Evolutionary conservation across 495 filamentous ascomycete genomes (phyloP).

Genomic region (Tricharina praecox): DNA sequence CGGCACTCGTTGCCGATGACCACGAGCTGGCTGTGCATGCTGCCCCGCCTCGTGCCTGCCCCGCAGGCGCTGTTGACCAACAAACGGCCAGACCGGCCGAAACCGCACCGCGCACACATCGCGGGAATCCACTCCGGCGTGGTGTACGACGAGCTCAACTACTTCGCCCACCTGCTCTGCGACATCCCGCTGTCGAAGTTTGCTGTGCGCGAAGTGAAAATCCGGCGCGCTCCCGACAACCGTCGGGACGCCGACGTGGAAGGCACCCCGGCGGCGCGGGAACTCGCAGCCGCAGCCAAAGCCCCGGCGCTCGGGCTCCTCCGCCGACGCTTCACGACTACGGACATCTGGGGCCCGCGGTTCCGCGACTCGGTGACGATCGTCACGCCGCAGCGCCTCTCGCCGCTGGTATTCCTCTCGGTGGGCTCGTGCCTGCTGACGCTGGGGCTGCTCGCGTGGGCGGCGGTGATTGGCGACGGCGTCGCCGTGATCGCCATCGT

Average conservation of each 20-base stretch:
- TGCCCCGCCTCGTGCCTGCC: conserved; percentile 5
- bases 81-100: background rate
- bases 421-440: conserved; percentile 34
- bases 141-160: background rate
- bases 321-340: conserved; percentile 3
- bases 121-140: conserved; percentile 4
- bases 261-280: too few species aligned
- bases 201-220: too few species aligned
- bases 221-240: too few species aligned
- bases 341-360: background rate
- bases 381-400: conserved; percentile 2
- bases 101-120: conserved; percentile 11
- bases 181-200: conserved; percentile 5
- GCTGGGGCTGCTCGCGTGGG: conserved; percentile 29
- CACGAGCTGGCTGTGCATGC: background rate
- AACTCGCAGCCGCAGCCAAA: too few species aligned
- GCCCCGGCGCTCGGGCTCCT: too few species aligned
- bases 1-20: conserved; percentile 2
- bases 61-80: conserved; percentile 4
- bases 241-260: too few species aligned
- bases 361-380: conserved; percentile 29
- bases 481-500: conserved; percentile 35
- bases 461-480: conserved; percentile 38
- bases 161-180: conserved; percentile 3
- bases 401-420: background rate